Percentiles rank a stretch among this genome's conserved stretches.
These are phyloP conservation scores for Monosporascus sp. DNA, from an alignment of 2,329 filamentous ascomycete genomes.

Conservation along the genomic window DNA sequence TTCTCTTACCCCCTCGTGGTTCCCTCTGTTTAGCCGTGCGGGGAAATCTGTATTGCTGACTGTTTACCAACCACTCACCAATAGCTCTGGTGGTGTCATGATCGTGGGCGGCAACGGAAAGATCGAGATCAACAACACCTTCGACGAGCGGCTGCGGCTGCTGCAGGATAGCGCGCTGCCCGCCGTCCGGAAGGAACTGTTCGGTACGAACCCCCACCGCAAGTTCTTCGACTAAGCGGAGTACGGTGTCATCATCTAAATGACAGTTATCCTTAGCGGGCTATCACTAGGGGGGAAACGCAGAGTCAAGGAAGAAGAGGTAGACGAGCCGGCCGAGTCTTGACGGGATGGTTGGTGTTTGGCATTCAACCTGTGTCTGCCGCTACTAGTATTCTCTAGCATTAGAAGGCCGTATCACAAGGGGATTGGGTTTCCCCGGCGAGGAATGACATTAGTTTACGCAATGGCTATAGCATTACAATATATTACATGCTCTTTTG, in stretches of 20 bases:
- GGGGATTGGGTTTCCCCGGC: background rate
- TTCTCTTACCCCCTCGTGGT: background rate
- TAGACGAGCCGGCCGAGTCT: background rate
- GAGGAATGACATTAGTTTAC: too few relatives aligned
- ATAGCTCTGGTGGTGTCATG: slow-evolving; percentile 74
- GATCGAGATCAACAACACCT: slow-evolving; percentile 98
- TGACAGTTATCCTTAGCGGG: too few relatives aligned
- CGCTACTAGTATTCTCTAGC: background rate
- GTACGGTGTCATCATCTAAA: background rate
- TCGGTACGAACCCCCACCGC: slow-evolving; percentile 91
- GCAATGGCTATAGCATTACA: too few relatives aligned
- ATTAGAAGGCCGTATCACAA: background rate
- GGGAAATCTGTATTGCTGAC: slow-evolving; percentile 1
- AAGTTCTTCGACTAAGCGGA: slow-evolving; percentile 79
- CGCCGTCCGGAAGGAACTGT: slow-evolving; percentile 76
- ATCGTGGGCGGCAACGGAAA: slow-evolving; percentile 81
- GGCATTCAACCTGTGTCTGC: background rate
- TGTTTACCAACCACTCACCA: too few relatives aligned
- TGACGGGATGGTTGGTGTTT: background rate
- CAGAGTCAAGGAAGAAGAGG: background rate
- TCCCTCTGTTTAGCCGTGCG: background rate
- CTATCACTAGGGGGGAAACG: background rate
- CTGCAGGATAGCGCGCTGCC: slow-evolving; percentile 83
- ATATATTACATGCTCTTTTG: too few relatives aligned
- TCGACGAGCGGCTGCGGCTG: slow-evolving; percentile 82